Conservation (phyloP, 352 stramenopile species). For the Globisporangium heterothallicum region DNA sequence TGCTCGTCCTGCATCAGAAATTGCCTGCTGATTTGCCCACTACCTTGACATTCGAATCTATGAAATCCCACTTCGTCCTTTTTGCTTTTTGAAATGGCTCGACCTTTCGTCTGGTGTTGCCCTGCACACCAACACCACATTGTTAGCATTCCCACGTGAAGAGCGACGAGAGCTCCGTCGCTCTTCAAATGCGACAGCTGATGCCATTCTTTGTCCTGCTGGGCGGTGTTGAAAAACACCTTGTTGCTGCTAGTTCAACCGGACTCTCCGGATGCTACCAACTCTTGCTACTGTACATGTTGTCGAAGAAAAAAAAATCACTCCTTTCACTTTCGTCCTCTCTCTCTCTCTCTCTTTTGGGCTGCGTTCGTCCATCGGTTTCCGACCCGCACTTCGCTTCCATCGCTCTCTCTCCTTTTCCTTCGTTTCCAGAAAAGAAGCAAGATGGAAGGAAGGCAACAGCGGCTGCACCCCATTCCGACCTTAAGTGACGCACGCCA, state of each 20-base stretch:
- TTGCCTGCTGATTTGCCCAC: no score
- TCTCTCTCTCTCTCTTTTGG: conserved; percentile 1
- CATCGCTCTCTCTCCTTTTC: neutral
- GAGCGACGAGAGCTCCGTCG: no score
- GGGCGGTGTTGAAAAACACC: conserved; percentile 89
- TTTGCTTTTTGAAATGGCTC: no score
- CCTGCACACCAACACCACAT: no score
- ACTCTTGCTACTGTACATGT: conserved; percentile 52
- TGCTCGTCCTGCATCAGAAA: no score
- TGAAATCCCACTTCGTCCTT: no score
- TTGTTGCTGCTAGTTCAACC: conserved; percentile 25
- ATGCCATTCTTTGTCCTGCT: conserved; percentile 21
- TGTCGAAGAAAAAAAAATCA: conserved; percentile 29
- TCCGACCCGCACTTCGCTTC: neutral
- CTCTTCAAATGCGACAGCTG: no score
- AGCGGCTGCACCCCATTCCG: no score
- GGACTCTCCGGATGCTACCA: conserved; percentile 7
- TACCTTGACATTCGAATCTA: no score
- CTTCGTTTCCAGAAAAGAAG: neutral
- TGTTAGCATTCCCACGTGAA: no score
- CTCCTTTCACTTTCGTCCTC: conserved; percentile 15
- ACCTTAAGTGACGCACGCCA: conserved; percentile 81
- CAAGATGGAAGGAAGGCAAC: no score
- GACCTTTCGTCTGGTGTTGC: no score
- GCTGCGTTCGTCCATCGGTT: neutral